Evolutionary conservation across 83 land plant species (phyloP).

Genomic region (Picea engelmannii): DNA sequence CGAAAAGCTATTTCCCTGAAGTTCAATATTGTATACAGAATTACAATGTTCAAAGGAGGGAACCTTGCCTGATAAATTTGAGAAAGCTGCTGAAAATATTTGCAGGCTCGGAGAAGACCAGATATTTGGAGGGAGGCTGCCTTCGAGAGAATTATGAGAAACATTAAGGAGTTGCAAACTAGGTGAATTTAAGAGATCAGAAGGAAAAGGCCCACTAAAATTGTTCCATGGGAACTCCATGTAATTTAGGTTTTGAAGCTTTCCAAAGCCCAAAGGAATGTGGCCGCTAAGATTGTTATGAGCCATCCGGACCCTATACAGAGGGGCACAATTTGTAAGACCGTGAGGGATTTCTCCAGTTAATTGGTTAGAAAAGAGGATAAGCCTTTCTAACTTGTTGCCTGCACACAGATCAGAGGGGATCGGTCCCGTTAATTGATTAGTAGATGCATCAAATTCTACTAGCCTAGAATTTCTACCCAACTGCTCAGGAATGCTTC

Average conservation of each 20-base stretch:
- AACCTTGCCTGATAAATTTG: conserved; percentile 36
- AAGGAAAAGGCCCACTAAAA: conserved; percentile 61
- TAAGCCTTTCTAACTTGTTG: conserved; percentile 42
- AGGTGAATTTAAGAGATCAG: conserved; percentile 41
- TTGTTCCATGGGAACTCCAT: conserved; percentile 61
- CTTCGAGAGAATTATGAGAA: conserved; percentile 48
- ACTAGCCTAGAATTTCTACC: conserved; percentile 49
- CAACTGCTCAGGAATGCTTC: conserved; percentile 17
- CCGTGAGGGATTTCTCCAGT: conserved; percentile 32
- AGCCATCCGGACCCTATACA: conserved; percentile 58
- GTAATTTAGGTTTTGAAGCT: conserved; percentile 41
- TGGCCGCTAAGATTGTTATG: conserved; percentile 61
- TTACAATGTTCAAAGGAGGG: conserved; percentile 55
- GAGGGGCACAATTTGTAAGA: conserved; percentile 48
- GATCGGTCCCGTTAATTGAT: conserved; percentile 57
- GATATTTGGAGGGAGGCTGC: conserved; percentile 35
- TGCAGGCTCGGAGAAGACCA: conserved; percentile 57
- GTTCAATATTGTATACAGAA: conserved; percentile 46
- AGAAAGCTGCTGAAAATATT: conserved; percentile 49
- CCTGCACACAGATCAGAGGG: conserved; percentile 60
- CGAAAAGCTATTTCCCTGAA: conserved; percentile 37
- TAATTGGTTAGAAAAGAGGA: conserved; percentile 65
- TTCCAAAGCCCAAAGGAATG: conserved; percentile 70
- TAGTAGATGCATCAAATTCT: conserved; percentile 64
- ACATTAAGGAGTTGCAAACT: conserved; percentile 62